Conservation (phyloP, 306 rosid genomes). For the Acacia crassicarpa region DNA sequence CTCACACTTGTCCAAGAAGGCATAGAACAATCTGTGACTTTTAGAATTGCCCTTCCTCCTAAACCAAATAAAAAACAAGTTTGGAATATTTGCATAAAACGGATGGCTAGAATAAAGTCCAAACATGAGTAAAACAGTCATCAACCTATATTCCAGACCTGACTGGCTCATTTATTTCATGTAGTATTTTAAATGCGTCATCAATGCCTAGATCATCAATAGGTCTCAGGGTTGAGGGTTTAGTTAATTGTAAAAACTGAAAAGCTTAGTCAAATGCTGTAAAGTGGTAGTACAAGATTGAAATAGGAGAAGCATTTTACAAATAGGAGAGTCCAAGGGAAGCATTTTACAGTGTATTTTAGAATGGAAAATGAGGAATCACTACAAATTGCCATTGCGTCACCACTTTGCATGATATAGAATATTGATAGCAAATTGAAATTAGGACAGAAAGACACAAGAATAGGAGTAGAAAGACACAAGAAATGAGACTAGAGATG, state of each 20-base stretch:
- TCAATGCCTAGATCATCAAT: constrained; percentile 65
- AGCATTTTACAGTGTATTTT: constrained; percentile 53
- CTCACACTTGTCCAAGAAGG: neutral
- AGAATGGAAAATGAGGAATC: constrained; percentile 64
- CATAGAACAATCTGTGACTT: neutral
- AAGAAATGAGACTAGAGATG: no score
- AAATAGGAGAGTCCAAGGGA: no score
- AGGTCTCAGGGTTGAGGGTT: constrained; percentile 28
- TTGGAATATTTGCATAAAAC: constrained; percentile 12
- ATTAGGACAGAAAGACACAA: no score
- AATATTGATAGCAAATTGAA: no score
- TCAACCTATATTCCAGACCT: constrained; percentile 73
- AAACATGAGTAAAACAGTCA: constrained; percentile 47
- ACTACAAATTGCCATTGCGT: constrained; percentile 57
- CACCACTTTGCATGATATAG: constrained; percentile 81
- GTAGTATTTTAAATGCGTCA: constrained; percentile 68
- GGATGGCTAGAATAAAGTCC: constrained; percentile 3
- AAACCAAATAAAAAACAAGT: neutral
- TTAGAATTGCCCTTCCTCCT: neutral
- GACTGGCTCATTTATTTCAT: constrained; percentile 65
- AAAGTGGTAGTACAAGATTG: neutral
- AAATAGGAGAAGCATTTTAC: neutral
- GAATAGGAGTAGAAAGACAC: no score
- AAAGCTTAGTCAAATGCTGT: neutral
- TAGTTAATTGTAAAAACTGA: neutral